A percentile compares a stretch with the other conserved stretches of the same genome.
These are phyloP conservation scores for Aegilops bicornis DNA, from an alignment of 176 grass and related monocot genomes.

Conservation along the genomic window DNA sequence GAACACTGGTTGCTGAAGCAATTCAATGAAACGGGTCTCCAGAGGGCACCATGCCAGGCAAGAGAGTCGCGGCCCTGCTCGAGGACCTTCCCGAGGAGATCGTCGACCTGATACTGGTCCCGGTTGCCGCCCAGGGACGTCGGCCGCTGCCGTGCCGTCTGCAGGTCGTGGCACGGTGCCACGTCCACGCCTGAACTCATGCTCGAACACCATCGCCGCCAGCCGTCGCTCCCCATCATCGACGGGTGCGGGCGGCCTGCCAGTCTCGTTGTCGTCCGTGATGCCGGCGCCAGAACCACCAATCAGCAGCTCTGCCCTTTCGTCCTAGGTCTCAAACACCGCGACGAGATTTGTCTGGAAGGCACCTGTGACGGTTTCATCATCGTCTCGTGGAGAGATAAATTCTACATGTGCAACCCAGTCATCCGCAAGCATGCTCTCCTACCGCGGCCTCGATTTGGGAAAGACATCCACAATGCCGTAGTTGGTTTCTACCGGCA, in stretches of 20 bases:
- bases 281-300: too few relatives aligned
- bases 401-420: not conserved
- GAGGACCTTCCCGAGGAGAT: too few relatives aligned
- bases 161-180: too few relatives aligned
- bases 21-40: too few relatives aligned
- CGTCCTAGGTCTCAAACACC: not conserved
- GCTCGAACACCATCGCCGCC: not conserved
- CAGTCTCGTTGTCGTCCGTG: not conserved
- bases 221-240: not conserved
- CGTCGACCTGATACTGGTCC: too few relatives aligned
- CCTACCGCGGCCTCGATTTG: not conserved
- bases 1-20: too few relatives aligned
- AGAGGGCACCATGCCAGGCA: too few relatives aligned
- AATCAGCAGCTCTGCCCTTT: not conserved
- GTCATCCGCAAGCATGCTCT: not conserved
- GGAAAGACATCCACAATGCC: not conserved
- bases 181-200: not conserved
- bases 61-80: too few relatives aligned
- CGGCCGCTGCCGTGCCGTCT: too few relatives aligned
- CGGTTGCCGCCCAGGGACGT: too few relatives aligned
- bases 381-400: not conserved
- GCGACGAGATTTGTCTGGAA: not conserved
- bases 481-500: not conserved
- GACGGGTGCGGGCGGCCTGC: not conserved
- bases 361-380: not conserved